Base-by-base conservation (phyloP, 345 rosid genomes). In the Citrus unshiu region DNA sequence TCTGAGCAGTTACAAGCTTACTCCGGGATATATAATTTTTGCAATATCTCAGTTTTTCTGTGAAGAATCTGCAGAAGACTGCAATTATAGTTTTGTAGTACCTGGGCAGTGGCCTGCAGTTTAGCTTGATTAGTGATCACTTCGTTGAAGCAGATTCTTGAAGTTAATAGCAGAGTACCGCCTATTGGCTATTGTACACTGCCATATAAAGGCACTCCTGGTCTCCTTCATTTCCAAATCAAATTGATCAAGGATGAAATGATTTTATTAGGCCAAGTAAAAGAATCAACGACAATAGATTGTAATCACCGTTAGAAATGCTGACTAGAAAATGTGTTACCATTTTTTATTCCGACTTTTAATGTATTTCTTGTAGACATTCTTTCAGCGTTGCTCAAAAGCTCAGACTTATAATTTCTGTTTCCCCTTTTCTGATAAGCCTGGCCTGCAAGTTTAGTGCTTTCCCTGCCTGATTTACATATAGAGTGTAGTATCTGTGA, bases 1-100 rank as follows among this genome's bases (percentile, higher is more conserved):
- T 93, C 84, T 91, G 82, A 91, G 74, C 82, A 73, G 71, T 65
- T 76, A 66, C 82, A 74, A 39, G 43, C 62, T 85, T 43, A 25
- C 29, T 70, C 24, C 39, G 61, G 65, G 59, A 37, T 76, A 68
- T 6, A 9, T 74, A 71, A 19, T 30, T 62, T 83, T 37, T 67
- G 75, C 39, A 58, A 75, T 4, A 54, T 49, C 76, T 78, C 29
- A 30, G 62, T 51, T 64, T 40, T 51, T 61, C 57, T 21, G 16
- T 35, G 61, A 63, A 54, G 35, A 37, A 24, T 64, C 24, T 7
- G 70, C 73, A 57, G 40, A 63, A 35, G 63, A 76, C 39, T 46
- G 24, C 54, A 4, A 54, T 18, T 46, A 34, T 21, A 35, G 32
- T 14, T 34, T 13, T 46, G 51, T 46, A 3, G 78, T 21, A 18